These are phyloP conservation scores for Nymphaea thermarum DNA, from an alignment of 164 flowering plant genomes.

Conservation along the genomic window DNA sequence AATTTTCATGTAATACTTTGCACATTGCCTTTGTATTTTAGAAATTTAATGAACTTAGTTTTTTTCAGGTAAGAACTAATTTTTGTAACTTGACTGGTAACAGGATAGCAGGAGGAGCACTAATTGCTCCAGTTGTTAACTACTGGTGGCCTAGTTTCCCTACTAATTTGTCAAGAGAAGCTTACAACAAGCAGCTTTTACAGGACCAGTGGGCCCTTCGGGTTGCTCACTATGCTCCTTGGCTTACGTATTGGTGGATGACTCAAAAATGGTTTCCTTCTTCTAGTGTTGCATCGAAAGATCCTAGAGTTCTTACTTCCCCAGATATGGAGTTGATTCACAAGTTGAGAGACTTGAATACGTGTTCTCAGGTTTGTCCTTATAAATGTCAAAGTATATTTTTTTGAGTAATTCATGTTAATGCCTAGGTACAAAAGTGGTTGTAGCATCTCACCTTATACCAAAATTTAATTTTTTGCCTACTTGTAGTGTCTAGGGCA, in stretches of 20 bases:
- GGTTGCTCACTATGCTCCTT: slow-evolving; percentile 59
- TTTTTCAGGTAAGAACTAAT: background rate
- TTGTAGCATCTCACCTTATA: no score
- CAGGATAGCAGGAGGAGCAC: slow-evolving; percentile 80
- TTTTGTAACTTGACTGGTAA: background rate
- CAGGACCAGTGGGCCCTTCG: slow-evolving; percentile 61
- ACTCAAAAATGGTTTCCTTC: slow-evolving; percentile 69
- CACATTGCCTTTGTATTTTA: no score
- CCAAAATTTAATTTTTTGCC: no score
- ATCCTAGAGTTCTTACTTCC: slow-evolving; percentile 20
- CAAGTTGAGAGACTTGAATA: slow-evolving; percentile 5
- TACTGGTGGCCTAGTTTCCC: slow-evolving; percentile 89
- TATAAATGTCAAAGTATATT: background rate
- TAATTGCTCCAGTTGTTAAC: slow-evolving; percentile 67
- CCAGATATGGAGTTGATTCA: slow-evolving; percentile 29
- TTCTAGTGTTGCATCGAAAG: slow-evolving; percentile 22
- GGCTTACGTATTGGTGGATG: slow-evolving; percentile 86
- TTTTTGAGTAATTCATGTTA: no score
- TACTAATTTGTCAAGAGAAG: slow-evolving; percentile 46
- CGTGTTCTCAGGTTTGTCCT: slow-evolving; percentile 11
- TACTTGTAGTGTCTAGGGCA: no score
- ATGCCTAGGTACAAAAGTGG: no score
- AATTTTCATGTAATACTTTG: no score
- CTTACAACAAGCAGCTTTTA: slow-evolving; percentile 22
- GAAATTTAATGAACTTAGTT: no score